Evolutionary conservation across 2,329 filamentous ascomycete genomes (phyloP).

Genomic region (Sporothrix protearum): DNA sequence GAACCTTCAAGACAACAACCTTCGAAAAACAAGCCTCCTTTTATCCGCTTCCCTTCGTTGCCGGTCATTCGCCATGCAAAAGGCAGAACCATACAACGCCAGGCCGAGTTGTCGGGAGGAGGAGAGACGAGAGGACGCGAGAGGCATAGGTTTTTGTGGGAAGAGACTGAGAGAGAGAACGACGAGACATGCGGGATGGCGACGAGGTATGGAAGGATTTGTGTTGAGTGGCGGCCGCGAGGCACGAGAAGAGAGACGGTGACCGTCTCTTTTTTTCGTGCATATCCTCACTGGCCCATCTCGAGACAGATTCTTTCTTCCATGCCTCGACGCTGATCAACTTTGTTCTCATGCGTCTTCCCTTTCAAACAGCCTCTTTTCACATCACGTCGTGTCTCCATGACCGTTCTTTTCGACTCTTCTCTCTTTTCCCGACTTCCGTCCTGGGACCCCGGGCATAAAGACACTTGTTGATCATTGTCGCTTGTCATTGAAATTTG

Average conservation of each 20-base stretch:
- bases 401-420: conserved; percentile 16
- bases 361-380: background rate
- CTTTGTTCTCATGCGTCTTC: background rate
- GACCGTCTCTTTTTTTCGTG: background rate
- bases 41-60: conserved; percentile 1
- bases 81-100: background rate
- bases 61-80: background rate
- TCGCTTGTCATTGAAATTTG: conserved; percentile 22
- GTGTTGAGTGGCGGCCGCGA: background rate
- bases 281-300: background rate
- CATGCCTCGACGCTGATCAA: background rate
- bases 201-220: background rate
- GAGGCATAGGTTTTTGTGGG: background rate
- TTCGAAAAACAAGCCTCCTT: conserved; percentile 15
- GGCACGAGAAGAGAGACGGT: background rate
- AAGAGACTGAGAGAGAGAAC: background rate
- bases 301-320: too few species aligned
- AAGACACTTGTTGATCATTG: conserved; percentile 92
- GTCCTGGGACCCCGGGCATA: conserved; percentile 55
- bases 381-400: background rate
- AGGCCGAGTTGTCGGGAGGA: conserved; percentile 23
- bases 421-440: conserved; percentile 29
- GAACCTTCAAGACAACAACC: background rate
- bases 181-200: background rate
- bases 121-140: conserved; percentile 4